Evolutionary conservation across 805 yeast genomes (phyloP).

Genomic region (Yarrowia keelungensis): DNA sequence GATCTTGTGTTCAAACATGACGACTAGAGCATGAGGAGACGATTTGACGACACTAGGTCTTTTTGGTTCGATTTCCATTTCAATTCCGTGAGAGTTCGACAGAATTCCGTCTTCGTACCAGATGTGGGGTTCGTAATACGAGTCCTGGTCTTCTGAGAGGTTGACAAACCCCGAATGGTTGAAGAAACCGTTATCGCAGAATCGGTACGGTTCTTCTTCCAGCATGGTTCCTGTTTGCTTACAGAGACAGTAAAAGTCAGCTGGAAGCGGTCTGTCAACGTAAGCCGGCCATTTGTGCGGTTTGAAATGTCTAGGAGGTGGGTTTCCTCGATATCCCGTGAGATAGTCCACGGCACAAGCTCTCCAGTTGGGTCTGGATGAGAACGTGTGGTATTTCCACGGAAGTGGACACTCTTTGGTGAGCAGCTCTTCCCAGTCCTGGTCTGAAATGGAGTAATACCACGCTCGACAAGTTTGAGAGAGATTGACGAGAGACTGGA

Average conservation of each 20-base stretch:
- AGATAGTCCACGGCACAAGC: conserved; percentile 2
- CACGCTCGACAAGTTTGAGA: conserved; percentile 3
- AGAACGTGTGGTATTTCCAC: background rate
- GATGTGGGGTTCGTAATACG: background rate
- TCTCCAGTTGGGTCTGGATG: conserved; percentile 6
- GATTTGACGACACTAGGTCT: background rate
- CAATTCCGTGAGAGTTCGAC: background rate
- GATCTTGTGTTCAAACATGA: conserved; percentile 3
- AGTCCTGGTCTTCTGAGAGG: background rate
- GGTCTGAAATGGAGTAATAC: conserved; percentile 3
- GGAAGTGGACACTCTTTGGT: background rate
- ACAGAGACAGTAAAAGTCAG: conserved; percentile 8
- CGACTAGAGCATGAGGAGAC: conserved; percentile 11
- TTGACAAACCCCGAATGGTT: background rate
- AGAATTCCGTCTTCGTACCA: conserved; percentile 5
- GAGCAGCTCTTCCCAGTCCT: conserved; percentile 6
- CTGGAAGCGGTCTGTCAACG: background rate
- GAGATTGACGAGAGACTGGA: background rate
- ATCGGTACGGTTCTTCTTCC: background rate
- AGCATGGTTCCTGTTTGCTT: background rate
- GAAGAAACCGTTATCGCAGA: conserved; percentile 7
- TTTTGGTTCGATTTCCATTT: conserved; percentile 11
- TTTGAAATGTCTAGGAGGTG: background rate
- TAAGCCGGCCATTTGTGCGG: background rate
- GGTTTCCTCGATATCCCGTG: background rate